Conservation (phyloP, 2,329 filamentous ascomycete species). For the Pyricularia sp. region DNA sequence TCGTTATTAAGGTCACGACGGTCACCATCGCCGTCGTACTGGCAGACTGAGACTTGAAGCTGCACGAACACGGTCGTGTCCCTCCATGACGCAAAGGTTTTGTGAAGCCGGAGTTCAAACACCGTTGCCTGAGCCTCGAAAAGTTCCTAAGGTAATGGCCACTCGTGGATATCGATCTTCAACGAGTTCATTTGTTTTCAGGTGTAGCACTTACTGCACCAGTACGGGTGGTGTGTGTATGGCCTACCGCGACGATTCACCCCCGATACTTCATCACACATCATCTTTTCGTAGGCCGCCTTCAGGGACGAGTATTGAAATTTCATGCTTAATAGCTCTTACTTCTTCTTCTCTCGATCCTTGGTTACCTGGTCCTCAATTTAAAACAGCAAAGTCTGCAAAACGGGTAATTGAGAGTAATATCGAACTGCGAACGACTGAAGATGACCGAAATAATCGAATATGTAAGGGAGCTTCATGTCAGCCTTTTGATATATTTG, state of each 20-base stretch:
- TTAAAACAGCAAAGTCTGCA: conserved; percentile 21
- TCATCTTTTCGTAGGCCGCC: not conserved
- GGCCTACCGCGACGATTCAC: not conserved
- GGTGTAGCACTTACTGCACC: conserved; percentile 26
- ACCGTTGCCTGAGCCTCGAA: conserved; percentile 31
- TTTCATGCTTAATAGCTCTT: conserved; percentile 21
- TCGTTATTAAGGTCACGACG: too few species aligned
- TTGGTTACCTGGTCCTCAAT: conserved; percentile 30
- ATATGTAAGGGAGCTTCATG: conserved; percentile 19
- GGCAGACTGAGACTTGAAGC: conserved; percentile 23
- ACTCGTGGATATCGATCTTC: conserved; percentile 41
- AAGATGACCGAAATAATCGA: conserved; percentile 22
- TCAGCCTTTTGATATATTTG: conserved; percentile 17
- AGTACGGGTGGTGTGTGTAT: not conserved
- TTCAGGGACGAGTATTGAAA: conserved; percentile 19
- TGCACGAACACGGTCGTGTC: conserved; percentile 34
- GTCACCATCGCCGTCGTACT: conserved; percentile 5
- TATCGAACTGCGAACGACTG: conserved; percentile 36
- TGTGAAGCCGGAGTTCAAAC: conserved; percentile 41
- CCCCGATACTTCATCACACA: conserved; percentile 6
- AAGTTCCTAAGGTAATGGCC: conserved; percentile 35
- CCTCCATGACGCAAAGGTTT: conserved; percentile 34
- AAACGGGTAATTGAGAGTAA: conserved; percentile 31
- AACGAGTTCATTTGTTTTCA: conserved; percentile 23
- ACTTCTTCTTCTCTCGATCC: conserved; percentile 18